These are phyloP conservation scores for Chenopodium berlandieri DNA, from an alignment of 148 eudicot species.

Conservation along the genomic window DNA sequence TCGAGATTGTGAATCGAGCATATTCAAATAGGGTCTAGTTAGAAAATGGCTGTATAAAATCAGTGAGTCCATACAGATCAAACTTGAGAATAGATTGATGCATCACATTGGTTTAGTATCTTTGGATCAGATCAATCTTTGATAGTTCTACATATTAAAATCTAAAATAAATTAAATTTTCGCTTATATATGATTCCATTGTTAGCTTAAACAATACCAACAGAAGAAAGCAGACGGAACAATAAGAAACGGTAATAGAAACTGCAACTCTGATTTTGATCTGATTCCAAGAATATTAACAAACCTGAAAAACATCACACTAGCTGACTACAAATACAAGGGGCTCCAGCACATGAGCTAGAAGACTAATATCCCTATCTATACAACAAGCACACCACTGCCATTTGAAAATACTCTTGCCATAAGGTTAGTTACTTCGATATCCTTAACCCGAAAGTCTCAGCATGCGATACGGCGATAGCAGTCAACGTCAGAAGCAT, in stretches of 20 bases:
- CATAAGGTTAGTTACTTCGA: conserved; percentile 57
- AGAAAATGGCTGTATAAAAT: too few relatives aligned
- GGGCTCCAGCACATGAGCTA: conserved; percentile 31
- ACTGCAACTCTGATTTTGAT: conserved; percentile 23
- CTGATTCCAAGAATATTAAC: conserved; percentile 59
- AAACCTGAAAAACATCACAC: conserved; percentile 58
- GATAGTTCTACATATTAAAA: not conserved
- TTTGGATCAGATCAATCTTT: not conserved
- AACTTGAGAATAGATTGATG: too few relatives aligned
- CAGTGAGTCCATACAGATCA: too few relatives aligned
- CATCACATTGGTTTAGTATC: too few relatives aligned
- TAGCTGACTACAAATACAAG: conserved; percentile 50
- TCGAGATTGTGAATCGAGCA: too few relatives aligned
- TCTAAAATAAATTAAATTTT: too few relatives aligned
- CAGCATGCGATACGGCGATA: conserved; percentile 25
- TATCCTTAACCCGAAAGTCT: conserved; percentile 35
- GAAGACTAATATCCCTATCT: conserved; percentile 46
- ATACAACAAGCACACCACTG: conserved; percentile 59
- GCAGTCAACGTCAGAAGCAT: conserved; percentile 58
- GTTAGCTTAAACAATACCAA: conserved; percentile 9
- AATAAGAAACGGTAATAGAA: conserved; percentile 1
- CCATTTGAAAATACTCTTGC: conserved; percentile 37
- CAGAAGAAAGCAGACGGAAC: conserved; percentile 4
- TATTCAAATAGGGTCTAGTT: too few relatives aligned
- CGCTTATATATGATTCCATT: not conserved